These are phyloP conservation scores for Schizochytrium sp. DNA, from an alignment of 108 stramenopile species.

Conservation along the genomic window DNA sequence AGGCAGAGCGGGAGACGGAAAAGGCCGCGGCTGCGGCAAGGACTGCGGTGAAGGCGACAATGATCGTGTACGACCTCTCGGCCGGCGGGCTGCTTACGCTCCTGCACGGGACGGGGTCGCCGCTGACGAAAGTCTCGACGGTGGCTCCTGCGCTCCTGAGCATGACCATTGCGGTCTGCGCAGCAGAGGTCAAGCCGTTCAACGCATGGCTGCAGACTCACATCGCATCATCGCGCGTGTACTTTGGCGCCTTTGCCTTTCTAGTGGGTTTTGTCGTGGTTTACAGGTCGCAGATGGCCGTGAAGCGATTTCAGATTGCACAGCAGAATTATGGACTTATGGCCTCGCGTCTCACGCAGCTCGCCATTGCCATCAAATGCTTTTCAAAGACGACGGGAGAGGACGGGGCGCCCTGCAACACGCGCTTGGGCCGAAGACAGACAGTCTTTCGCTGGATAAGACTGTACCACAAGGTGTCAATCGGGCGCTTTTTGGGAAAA, in stretches of 20 bases:
- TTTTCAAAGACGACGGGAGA: neutral
- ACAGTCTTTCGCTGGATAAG: conserved; percentile 1
- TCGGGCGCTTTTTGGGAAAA: neutral
- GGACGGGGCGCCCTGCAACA: neutral
- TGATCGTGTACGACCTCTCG: neutral
- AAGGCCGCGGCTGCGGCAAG: too few species aligned
- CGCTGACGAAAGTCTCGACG: neutral
- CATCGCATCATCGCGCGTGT: neutral
- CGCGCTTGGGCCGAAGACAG: neutral
- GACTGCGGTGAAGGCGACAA: neutral
- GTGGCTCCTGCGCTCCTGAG: neutral
- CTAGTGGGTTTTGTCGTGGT: neutral
- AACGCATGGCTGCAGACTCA: neutral
- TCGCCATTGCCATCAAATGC: neutral
- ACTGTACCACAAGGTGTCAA: neutral
- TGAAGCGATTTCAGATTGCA: neutral
- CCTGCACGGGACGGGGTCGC: neutral
- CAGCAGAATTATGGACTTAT: neutral
- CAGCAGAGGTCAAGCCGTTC: neutral
- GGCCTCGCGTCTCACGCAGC: neutral
- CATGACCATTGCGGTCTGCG: neutral
- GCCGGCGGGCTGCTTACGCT: neutral
- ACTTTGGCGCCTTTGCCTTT: neutral
- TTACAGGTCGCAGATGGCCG: neutral
- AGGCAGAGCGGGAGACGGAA: too few species aligned